Base-by-base conservation (phyloP, 306 rosid genomes). In the Pachyrhizus erosus region DNA sequence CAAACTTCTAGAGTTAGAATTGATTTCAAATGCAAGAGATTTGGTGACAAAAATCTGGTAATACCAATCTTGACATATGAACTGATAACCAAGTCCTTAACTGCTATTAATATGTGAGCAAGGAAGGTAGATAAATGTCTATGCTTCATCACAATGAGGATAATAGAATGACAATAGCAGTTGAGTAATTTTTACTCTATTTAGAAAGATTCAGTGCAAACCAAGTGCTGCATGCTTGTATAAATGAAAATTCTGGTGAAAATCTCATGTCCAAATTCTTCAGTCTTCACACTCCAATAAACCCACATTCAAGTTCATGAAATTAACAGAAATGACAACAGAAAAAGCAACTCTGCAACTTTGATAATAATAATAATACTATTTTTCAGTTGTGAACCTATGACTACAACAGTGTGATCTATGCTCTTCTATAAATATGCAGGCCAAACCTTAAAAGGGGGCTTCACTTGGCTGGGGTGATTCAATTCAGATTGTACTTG, bases 241-340 rank as follows among this genome's bases (percentile, higher is more conserved):
- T 21, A 75, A 86, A 58, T 58, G 67, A 79, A 72, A 72, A 77
- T n/a, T 52, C 37, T 37, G 45, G 68, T 9, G 65, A 66, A 78
- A 74, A 73, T 17, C 37, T 57, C 20, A 31, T 64, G 33, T 55
- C n/a, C 62, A 26, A 75, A 31, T n/a, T 77, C 66, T 33, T 45
- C 81, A 57, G 29, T 62, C 34, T 49, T 64, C 60, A 31, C 75
- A 52, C 77, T 31, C 67, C 39, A 62, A 79, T 75, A 64, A 83
- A 79, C 62, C 29, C 76, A 61, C 55, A 79, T 61, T 31, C 72
- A 74, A 74, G 13, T 46, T 60, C 71, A 70, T 21, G 26, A 62
- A 75, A 54, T 29, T 51, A 69, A 33, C 5, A 64, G 55, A 66
- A 65, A 17, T n/a, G 27, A 23, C 20, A 55, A 55, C 31, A 55